Evolutionary conservation across 148 eudicot species (phyloP).

Genomic region (Rhododendron mucronatum): DNA sequence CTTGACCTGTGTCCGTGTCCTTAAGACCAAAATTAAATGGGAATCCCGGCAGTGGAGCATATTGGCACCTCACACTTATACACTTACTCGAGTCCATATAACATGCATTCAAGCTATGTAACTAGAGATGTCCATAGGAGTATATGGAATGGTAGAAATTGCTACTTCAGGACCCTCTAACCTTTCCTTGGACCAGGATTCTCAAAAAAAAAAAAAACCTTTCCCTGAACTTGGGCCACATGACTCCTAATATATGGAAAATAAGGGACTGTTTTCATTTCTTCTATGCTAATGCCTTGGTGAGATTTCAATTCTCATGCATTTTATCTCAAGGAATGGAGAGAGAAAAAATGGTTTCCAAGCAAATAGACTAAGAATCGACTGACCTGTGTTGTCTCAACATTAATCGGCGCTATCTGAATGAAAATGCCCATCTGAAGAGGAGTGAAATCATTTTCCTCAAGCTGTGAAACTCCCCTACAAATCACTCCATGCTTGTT

Average conservation of each 20-base stretch:
- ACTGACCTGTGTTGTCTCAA: conserved; percentile 12
- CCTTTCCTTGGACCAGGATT: neutral
- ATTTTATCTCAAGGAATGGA: neutral
- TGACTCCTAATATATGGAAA: neutral
- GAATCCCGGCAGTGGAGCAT: too few species aligned
- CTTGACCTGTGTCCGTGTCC: neutral
- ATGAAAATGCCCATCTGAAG: conserved; percentile 16
- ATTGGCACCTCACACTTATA: neutral
- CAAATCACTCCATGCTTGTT: conserved; percentile 8
- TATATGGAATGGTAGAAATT: neutral
- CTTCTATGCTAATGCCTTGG: neutral
- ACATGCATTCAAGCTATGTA: too few species aligned
- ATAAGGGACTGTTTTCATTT: neutral
- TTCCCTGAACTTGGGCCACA: neutral
- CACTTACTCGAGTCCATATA: neutral
- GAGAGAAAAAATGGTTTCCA: neutral
- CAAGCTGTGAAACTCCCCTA: conserved; percentile 10
- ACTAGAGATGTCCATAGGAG: neutral
- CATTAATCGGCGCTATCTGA: conserved; percentile 14
- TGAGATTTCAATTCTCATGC: neutral
- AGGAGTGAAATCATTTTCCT: neutral
- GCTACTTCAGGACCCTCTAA: neutral
- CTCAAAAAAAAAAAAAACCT: too few species aligned
- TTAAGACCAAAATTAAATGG: neutral
- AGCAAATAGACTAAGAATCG: neutral